These are phyloP conservation scores for Trametes versicolor DNA, from an alignment of 1,284 basidiomycete species.

Conservation along the genomic window DNA sequence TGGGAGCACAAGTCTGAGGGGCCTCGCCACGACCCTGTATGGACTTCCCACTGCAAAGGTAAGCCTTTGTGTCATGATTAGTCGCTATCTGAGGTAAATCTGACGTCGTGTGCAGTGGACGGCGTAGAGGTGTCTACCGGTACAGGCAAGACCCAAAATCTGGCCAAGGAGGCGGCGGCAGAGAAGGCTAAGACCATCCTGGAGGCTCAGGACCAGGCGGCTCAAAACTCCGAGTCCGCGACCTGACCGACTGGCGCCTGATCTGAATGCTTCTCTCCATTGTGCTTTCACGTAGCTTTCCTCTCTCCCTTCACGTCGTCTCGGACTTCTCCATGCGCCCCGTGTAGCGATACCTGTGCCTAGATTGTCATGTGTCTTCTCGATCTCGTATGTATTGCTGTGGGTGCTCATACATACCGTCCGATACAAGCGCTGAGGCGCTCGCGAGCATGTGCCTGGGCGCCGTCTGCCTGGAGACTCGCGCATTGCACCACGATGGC, in stretches of 20 bases:
- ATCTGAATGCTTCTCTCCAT: neutral
- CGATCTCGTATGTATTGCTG: constrained; percentile 19
- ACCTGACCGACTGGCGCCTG: constrained; percentile 4
- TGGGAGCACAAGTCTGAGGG: constrained; percentile 63
- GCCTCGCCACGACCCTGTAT: constrained; percentile 57
- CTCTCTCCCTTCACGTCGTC: constrained; percentile 3
- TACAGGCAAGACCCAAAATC: constrained; percentile 60
- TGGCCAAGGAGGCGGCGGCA: constrained; percentile 64
- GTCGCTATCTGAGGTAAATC: neutral
- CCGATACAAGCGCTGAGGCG: constrained; percentile 7
- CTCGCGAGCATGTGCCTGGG: constrained; percentile 10
- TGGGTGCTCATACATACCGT: constrained; percentile 18
- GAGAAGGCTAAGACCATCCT: constrained; percentile 54
- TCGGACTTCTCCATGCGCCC: constrained; percentile 16
- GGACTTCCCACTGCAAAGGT: constrained; percentile 72
- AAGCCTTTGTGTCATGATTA: constrained; percentile 31
- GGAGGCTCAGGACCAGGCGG: constrained; percentile 17
- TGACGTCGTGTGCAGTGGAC: constrained; percentile 50
- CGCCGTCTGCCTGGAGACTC: neutral
- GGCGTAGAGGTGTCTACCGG: constrained; percentile 54
- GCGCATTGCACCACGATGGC: neutral
- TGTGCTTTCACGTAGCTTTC: neutral
- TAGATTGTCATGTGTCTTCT: constrained; percentile 21
- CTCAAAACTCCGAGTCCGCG: constrained; percentile 10
- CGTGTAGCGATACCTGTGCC: constrained; percentile 25